Evolutionary conservation across 1,284 basidiomycete species (phyloP).

Genomic region (Ceratobasidium sp.): DNA sequence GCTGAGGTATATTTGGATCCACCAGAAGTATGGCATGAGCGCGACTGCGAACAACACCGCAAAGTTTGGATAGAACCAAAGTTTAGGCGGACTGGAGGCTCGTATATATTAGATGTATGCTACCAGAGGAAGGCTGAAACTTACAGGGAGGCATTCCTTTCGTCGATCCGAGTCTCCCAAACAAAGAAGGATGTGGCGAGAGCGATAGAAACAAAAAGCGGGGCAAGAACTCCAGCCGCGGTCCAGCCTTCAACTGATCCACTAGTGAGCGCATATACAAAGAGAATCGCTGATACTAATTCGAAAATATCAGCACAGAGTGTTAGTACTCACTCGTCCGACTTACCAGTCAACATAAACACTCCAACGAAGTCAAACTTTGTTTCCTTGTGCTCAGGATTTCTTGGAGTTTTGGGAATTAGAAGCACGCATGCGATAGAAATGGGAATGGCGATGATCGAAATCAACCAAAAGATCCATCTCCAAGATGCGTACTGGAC

Average conservation of each 20-base stretch:
- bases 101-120: constrained; percentile 47
- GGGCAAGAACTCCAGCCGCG: constrained; percentile 49
- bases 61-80: constrained; percentile 39
- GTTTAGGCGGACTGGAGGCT: constrained; percentile 48
- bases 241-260: constrained; percentile 50
- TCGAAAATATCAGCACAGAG: constrained; percentile 49
- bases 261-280: constrained; percentile 52
- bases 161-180: constrained; percentile 50
- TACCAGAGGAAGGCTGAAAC: constrained; percentile 17
- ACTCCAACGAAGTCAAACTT: constrained; percentile 62
- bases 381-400: constrained; percentile 24
- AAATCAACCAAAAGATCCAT: constrained; percentile 61
- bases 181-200: constrained; percentile 49
- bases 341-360: constrained; percentile 60
- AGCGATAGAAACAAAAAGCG: constrained; percentile 50
- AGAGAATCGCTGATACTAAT: constrained; percentile 49
- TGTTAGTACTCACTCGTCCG: constrained; percentile 14
- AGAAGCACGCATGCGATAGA: constrained; percentile 55
- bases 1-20: constrained; percentile 8
- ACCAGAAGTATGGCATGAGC: too few relatives aligned
- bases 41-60: constrained; percentile 45
- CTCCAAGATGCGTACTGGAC: constrained; percentile 57
- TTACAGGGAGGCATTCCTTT: constrained; percentile 48
- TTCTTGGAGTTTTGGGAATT: constrained; percentile 53
- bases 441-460: constrained; percentile 58